Conservation (phyloP, 345 rosid genomes). For the Eucalyptus decipiens region DNA sequence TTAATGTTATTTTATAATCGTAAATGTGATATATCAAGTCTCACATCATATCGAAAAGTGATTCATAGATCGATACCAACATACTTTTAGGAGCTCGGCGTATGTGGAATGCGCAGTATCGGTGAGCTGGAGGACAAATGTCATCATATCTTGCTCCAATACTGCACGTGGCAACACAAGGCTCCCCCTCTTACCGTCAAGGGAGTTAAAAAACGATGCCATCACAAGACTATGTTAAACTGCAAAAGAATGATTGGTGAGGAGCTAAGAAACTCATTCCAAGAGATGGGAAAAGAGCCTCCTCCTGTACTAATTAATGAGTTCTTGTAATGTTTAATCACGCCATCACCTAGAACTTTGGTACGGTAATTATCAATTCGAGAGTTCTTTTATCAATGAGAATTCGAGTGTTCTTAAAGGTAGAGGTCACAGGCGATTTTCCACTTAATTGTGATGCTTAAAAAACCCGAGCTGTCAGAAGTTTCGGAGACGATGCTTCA, state of each 20-base stretch:
- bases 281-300: not conserved
- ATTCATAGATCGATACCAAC: not conserved
- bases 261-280: not conserved
- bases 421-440: not conserved
- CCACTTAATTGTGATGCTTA: not conserved
- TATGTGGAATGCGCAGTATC: not conserved
- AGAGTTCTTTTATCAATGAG: not conserved
- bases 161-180: not conserved
- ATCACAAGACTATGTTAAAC: not conserved
- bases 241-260: not conserved
- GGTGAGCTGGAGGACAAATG: not conserved
- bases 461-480: not conserved
- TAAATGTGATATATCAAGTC: not conserved
- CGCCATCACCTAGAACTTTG: not conserved
- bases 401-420: not conserved
- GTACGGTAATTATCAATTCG: not conserved
- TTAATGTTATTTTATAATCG: not conserved
- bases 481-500: not conserved
- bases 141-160: not conserved
- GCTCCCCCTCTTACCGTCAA: not conserved
- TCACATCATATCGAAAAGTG: not conserved
- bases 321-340: not conserved
- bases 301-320: not conserved
- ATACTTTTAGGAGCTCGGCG: not conserved
- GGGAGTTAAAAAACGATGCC: not conserved